Conservation (phyloP, 371 early-diverging fungal genomes). For the Actinomortierella ambigua region DNA sequence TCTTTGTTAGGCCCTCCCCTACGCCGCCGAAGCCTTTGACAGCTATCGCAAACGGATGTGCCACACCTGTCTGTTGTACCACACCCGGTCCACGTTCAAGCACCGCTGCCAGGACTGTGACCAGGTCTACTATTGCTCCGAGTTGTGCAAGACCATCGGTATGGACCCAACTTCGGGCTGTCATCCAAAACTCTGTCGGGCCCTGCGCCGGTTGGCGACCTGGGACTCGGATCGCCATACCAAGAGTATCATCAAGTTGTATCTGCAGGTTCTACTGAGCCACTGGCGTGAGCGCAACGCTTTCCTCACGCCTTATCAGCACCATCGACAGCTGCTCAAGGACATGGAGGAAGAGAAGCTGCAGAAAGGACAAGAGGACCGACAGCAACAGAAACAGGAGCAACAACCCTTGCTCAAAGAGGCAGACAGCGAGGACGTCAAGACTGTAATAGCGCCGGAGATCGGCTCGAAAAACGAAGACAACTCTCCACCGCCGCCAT, state of each 20-base stretch:
- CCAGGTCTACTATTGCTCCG: slow-evolving; percentile 42
- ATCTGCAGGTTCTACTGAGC: slow-evolving; percentile 30
- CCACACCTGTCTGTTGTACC: slow-evolving; percentile 42
- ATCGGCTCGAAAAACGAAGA: not conserved
- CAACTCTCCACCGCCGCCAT: too few relatives aligned
- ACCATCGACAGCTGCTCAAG: slow-evolving; percentile 1
- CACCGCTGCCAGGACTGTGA: slow-evolving; percentile 39
- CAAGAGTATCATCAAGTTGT: slow-evolving; percentile 45
- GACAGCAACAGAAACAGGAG: not conserved
- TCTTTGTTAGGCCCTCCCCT: slow-evolving; percentile 28
- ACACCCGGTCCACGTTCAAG: slow-evolving; percentile 27
- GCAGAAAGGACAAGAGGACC: not conserved
- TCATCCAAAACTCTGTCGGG: slow-evolving; percentile 25
- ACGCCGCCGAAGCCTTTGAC: slow-evolving; percentile 46
- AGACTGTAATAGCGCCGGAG: not conserved
- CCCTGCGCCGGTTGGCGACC: slow-evolving; percentile 35
- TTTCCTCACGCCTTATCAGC: slow-evolving; percentile 18
- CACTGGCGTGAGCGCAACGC: slow-evolving; percentile 45
- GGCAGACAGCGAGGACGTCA: not conserved
- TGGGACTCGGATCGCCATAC: slow-evolving; percentile 44
- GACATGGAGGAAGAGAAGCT: not conserved
- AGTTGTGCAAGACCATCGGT: slow-evolving; percentile 24
- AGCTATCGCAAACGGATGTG: slow-evolving; percentile 44
- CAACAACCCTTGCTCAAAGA: not conserved
- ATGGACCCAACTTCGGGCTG: slow-evolving; percentile 31